These are phyloP conservation scores for Melampsora americana DNA, from an alignment of 1,284 basidiomycete genomes.

Conservation along the genomic window DNA sequence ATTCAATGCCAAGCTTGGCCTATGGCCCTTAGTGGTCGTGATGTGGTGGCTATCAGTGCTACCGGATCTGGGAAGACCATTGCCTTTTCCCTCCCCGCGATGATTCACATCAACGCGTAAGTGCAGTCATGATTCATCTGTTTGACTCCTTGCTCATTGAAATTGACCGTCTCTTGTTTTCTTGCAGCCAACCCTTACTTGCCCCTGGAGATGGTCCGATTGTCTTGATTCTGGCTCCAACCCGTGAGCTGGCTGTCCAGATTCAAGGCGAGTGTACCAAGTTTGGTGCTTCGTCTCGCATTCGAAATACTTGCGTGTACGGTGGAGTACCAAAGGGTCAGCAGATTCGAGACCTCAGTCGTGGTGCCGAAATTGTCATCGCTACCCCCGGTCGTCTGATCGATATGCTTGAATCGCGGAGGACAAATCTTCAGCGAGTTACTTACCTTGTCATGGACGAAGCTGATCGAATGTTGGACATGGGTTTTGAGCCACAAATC, in stretches of 20 bases:
- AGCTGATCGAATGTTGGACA: slow-evolving; percentile 63
- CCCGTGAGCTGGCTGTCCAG: slow-evolving; percentile 96
- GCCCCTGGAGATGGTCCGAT: slow-evolving; percentile 94
- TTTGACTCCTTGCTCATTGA: not conserved
- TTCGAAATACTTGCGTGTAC: slow-evolving; percentile 97
- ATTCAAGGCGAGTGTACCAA: slow-evolving; percentile 98
- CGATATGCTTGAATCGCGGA: slow-evolving; percentile 91
- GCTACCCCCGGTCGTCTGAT: slow-evolving; percentile 86
- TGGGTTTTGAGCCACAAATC: slow-evolving; percentile 97
- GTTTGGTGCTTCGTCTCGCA: slow-evolving; percentile 93
- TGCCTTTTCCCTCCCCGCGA: slow-evolving; percentile 93
- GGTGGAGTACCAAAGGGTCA: slow-evolving; percentile 98
- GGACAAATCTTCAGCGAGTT: slow-evolving; percentile 90
- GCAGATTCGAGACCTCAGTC: slow-evolving; percentile 93
- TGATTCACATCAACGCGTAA: slow-evolving; percentile 98
- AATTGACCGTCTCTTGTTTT: slow-evolving; percentile 2
- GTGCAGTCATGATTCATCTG: slow-evolving; percentile 51
- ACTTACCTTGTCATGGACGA: slow-evolving; percentile 99
- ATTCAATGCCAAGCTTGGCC: slow-evolving; percentile 99
- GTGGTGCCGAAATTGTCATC: slow-evolving; percentile 93
- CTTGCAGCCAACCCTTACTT: slow-evolving; percentile 77
- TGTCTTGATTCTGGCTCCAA: slow-evolving; percentile 91
- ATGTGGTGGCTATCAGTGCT: slow-evolving; percentile 93
- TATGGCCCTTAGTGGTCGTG: slow-evolving; percentile 88
- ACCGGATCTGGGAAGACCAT: slow-evolving; percentile 98